A percentile compares a stretch with the other conserved stretches of the same genome.
phyloP scores from a whole-genome alignment of 2,329 filamentous ascomycete genomes.

The Neocatenulostroma microsporum region DNA sequence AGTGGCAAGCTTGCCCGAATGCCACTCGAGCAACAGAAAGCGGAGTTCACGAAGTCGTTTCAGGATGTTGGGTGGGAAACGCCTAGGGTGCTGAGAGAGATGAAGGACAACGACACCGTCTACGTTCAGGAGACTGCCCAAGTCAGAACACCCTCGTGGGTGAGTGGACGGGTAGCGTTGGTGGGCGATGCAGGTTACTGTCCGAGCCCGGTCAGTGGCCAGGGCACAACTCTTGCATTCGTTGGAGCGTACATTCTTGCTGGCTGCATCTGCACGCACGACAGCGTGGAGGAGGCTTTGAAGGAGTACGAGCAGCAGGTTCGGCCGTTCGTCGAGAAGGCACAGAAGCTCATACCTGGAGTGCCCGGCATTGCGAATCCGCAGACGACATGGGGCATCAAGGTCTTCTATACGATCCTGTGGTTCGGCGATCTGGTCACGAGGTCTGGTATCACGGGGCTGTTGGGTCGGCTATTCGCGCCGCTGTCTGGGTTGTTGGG shows the following conservation, averaged over 20 bases:
- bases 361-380: conserved; percentile 23
- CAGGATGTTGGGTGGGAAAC: conserved; percentile 21
- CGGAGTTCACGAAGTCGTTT: conserved; percentile 17
- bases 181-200: conserved; percentile 26
- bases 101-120: conserved; percentile 32
- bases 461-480: conserved; percentile 8
- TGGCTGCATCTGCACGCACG: conserved; percentile 17
- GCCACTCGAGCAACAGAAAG: conserved; percentile 17
- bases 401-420: conserved; percentile 12
- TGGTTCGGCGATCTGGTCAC: conserved; percentile 8
- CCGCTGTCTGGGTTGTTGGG: conserved; percentile 11
- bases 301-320: conserved; percentile 22
- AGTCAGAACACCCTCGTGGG: conserved; percentile 19
- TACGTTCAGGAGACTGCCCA: conserved; percentile 23
- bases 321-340: conserved; percentile 17
- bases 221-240: conserved; percentile 26
- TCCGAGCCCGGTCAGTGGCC: conserved; percentile 23
- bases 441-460: conserved; percentile 7
- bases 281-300: conserved; percentile 17
- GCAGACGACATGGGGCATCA: conserved; percentile 19
- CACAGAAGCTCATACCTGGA: conserved; percentile 25
- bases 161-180: conserved; percentile 21
- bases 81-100: conserved; percentile 14
- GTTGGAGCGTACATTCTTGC: conserved; percentile 27
- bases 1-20: conserved; percentile 5